Evolutionary conservation across 371 early-diverging fungal genomes (phyloP).

Genomic region (Mucor circinelloides): DNA sequence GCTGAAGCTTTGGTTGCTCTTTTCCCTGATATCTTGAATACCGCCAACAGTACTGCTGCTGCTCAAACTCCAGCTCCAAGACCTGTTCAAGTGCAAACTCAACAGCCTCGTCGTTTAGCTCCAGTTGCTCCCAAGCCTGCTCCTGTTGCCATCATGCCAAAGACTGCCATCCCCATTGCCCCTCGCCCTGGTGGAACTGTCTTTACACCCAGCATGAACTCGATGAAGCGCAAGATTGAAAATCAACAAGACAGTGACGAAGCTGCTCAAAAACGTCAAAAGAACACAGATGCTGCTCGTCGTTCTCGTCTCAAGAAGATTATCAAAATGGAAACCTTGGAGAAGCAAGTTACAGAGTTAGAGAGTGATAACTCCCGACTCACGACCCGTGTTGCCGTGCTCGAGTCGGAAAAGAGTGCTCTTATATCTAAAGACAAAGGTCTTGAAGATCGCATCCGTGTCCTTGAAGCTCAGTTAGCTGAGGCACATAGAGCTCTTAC

Average conservation of each 20-base stretch:
- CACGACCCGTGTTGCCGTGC: conserved; percentile 71
- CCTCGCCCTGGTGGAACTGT: conserved; percentile 11
- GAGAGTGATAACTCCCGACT: conserved; percentile 75
- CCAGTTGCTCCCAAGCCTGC: conserved; percentile 15
- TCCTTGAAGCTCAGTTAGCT: conserved; percentile 72
- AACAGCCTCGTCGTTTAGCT: conserved; percentile 13
- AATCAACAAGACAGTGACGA: conserved; percentile 50
- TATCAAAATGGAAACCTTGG: conserved; percentile 82
- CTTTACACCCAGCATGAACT: conserved; percentile 2
- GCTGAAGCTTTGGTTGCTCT: conserved; percentile 21
- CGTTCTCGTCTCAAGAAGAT: conserved; percentile 90
- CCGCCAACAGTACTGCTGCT: too few species aligned
- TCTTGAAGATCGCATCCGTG: conserved; percentile 66
- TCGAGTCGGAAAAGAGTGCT: conserved; percentile 71
- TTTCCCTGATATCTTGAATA: conserved; percentile 28
- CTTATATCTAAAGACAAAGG: conserved; percentile 64
- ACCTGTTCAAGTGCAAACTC: background rate
- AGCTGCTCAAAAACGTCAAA: conserved; percentile 75
- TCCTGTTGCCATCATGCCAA: conserved; percentile 21
- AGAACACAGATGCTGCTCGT: conserved; percentile 95
- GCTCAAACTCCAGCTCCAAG: background rate
- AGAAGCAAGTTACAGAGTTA: conserved; percentile 74
- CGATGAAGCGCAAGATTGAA: conserved; percentile 11
- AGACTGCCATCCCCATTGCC: conserved; percentile 14
- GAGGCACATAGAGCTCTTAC: conserved; percentile 68